Evolutionary conservation across 163 green algal genomes (phyloP), one percentile per base, ranked within the genome.

Genomic region (Volvox carteri): DNA sequence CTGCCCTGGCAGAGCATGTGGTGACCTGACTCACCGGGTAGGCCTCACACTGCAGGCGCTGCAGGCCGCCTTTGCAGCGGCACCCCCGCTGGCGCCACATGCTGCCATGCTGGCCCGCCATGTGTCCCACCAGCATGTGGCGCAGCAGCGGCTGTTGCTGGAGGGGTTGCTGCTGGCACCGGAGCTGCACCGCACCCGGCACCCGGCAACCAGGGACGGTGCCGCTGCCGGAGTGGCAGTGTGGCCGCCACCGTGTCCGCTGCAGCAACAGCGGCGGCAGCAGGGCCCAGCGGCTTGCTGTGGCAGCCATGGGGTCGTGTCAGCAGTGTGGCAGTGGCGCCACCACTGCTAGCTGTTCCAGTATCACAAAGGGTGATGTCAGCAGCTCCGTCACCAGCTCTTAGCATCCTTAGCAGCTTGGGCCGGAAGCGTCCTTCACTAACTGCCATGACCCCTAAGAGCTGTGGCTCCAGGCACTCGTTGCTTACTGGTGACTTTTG

Each of bases 101-200:
- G 46, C 81, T 16, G 81, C 75, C 46, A 80, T 87, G 81, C 81
- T 89, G 52, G 70, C 14, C 11, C 68, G 84, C 48, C 68, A 83
- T 68, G 68, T 74, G 5, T 37, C 19, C 2, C 25, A 39, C 25
- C 84, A 79, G 70, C 68, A n/a, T n/a, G n/a, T 89, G 70, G 14
- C 68, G 50, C 84, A 75, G 84, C 81, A 80, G 67, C n/a, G 25
- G 84, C 68, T 89, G 70, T 35, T 84, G 25, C 84, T 89, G 50
- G 84, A 89, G 70, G 84, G 84, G 65, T 52, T 89, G 50, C 84
- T 89, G 8, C 4, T 41, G 52, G 84, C 70, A 9, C 84, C 84
- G 19, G 84, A 89, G 70, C 68, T 89, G 25, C 30, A 80, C 16
- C 65, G 81, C 2, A 46, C 65, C 25, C 33, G 44, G 46, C 81